These are phyloP conservation scores for Erodium maritimum DNA, from an alignment of 345 rosid species.

Conservation along the genomic window DNA sequence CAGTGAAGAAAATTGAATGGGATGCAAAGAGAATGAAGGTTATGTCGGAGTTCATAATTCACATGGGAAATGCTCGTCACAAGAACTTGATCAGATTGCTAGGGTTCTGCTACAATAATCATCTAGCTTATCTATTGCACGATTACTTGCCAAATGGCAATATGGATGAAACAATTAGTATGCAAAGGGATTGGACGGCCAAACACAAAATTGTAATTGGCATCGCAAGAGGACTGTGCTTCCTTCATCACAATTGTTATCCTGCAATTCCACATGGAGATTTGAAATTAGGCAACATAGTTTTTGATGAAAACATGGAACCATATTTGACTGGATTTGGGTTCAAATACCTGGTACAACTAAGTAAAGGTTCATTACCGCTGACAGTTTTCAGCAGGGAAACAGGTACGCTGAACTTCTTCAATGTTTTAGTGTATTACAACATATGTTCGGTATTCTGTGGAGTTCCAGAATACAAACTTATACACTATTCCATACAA, in stretches of 20 bases:
- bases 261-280: constrained; percentile 90
- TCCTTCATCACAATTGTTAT: constrained; percentile 81
- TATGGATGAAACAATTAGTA: constrained; percentile 43
- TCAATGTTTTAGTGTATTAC: background rate
- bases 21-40: constrained; percentile 30
- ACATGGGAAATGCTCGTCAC: constrained; percentile 69
- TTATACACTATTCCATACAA: too few relatives aligned
- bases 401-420: constrained; percentile 21
- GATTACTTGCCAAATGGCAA: constrained; percentile 75
- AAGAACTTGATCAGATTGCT: constrained; percentile 64
- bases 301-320: constrained; percentile 65
- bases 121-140: constrained; percentile 47
- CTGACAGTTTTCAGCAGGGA: constrained; percentile 18
- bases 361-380: constrained; percentile 28
- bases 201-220: constrained; percentile 56
- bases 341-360: constrained; percentile 33
- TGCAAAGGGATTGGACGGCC: constrained; percentile 54
- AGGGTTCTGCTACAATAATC: constrained; percentile 74
- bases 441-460: too few relatives aligned
- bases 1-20: constrained; percentile 51
- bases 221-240: constrained; percentile 68
- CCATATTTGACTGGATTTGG: constrained; percentile 68
- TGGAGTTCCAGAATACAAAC: too few relatives aligned
- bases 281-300: constrained; percentile 48
- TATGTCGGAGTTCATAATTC: constrained; percentile 30